Evolutionary conservation across 1,284 basidiomycete genomes (phyloP).

Genomic region (Tremellales sp.): DNA sequence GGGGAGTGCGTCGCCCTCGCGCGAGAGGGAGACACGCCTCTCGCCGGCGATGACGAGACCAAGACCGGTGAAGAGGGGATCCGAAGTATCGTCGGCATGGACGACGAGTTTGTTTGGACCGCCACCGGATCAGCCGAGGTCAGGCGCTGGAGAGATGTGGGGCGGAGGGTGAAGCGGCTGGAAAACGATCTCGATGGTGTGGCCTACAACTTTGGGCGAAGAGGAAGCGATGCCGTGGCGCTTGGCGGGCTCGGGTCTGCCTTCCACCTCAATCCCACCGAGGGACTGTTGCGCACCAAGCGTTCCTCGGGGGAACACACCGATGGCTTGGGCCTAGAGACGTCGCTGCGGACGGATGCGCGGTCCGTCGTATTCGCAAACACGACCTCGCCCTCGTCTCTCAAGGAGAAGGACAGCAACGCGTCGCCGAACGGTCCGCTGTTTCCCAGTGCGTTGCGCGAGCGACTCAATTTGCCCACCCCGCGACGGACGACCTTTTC

Average conservation of each 20-base stretch:
- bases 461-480: slow-evolving; percentile 17
- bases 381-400: slow-evolving; percentile 15
- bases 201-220: slow-evolving; percentile 12
- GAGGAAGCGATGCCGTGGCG: slow-evolving; percentile 8
- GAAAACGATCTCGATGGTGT: slow-evolving; percentile 50
- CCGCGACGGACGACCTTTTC: slow-evolving; percentile 21
- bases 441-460: slow-evolving; percentile 17
- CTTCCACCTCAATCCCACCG: slow-evolving; percentile 23
- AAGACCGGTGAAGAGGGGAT: slow-evolving; percentile 63
- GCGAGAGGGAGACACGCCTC: slow-evolving; percentile 54
- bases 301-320: slow-evolving; percentile 17
- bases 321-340: neutral
- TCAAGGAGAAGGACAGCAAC: slow-evolving; percentile 1
- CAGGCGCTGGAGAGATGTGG: slow-evolving; percentile 69
- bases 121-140: slow-evolving; percentile 77
- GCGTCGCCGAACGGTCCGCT: slow-evolving; percentile 12
- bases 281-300: slow-evolving; percentile 21
- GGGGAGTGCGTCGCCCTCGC: slow-evolving; percentile 85
- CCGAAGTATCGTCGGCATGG: slow-evolving; percentile 76
- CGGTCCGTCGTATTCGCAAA: slow-evolving; percentile 41
- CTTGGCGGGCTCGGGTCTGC: slow-evolving; percentile 13
- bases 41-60: slow-evolving; percentile 34
- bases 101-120: slow-evolving; percentile 86
- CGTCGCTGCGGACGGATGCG: slow-evolving; percentile 25
- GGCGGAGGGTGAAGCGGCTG: slow-evolving; percentile 54